These are phyloP conservation scores for Sarocladium oryzae DNA, from an alignment of 2,329 filamentous ascomycete genomes.

Conservation along the genomic window DNA sequence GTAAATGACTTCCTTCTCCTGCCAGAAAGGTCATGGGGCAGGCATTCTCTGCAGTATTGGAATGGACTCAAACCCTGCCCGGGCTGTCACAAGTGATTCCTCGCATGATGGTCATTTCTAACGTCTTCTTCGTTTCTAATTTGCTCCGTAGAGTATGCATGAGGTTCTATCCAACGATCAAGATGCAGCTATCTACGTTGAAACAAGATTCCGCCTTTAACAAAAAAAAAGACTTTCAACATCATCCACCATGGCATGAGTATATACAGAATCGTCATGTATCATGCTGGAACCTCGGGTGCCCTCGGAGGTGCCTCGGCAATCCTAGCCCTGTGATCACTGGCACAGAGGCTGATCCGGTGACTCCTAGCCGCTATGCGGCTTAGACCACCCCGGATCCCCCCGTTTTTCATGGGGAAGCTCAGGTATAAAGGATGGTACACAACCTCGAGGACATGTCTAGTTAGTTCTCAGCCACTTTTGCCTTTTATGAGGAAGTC, in stretches of 20 bases:
- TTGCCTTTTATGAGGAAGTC: background rate
- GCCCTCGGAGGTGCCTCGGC: background rate
- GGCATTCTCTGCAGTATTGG: no score
- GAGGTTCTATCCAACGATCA: slow-evolving; percentile 2
- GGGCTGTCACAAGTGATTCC: no score
- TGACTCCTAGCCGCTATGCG: background rate
- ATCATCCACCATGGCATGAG: background rate
- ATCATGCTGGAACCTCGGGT: background rate
- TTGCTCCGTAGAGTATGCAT: slow-evolving; percentile 4
- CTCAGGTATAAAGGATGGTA: background rate
- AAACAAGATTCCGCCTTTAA: background rate
- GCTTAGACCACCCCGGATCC: background rate
- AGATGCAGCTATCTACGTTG: slow-evolving; percentile 4
- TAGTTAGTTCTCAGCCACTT: background rate
- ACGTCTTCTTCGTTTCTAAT: background rate
- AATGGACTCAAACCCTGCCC: no score
- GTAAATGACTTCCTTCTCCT: no score
- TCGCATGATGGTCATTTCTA: no score
- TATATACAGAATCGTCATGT: background rate
- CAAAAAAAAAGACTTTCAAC: background rate
- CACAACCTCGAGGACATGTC: background rate
- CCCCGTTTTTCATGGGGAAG: background rate
- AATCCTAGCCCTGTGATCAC: background rate
- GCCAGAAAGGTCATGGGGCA: no score
- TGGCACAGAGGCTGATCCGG: background rate